Percentiles rank a stretch among this genome's conserved stretches.
These are phyloP conservation scores for Blepharisma undulans DNA, from an alignment of 169 alveolate species.

Conservation along the genomic window DNA sequence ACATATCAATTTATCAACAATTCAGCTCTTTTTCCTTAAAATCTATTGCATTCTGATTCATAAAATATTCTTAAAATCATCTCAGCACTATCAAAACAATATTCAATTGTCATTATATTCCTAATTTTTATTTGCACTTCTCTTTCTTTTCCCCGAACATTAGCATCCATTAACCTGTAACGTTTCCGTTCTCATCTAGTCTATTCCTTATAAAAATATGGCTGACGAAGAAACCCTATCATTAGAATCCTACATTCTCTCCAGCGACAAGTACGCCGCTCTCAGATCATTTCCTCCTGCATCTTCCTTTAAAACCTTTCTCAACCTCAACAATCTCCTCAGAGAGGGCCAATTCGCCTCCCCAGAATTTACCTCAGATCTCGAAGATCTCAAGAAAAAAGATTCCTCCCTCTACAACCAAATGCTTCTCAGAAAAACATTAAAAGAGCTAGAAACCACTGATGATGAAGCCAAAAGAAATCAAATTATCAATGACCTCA, in stretches of 20 bases:
- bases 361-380: neutral
- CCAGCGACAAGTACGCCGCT: neutral
- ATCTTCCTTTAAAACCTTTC: neutral
- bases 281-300: neutral
- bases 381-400: neutral
- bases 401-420: neutral
- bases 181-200: neutral
- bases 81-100: too few relatives aligned
- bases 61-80: too few relatives aligned
- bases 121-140: too few relatives aligned
- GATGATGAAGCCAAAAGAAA: neutral
- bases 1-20: too few relatives aligned
- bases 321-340: neutral
- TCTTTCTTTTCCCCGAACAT: too few relatives aligned
- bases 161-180: neutral
- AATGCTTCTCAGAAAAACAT: neutral
- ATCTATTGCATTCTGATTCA: too few relatives aligned
- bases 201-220: neutral
- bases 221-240: conserved; percentile 26
- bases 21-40: too few relatives aligned
- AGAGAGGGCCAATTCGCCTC: neutral
- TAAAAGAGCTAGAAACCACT: neutral
- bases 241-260: neutral
- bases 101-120: too few relatives aligned
- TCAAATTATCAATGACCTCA: neutral